Base-by-base conservation (phyloP, 2,329 filamentous ascomycete species). In the Aspergillus costaricaensis region DNA sequence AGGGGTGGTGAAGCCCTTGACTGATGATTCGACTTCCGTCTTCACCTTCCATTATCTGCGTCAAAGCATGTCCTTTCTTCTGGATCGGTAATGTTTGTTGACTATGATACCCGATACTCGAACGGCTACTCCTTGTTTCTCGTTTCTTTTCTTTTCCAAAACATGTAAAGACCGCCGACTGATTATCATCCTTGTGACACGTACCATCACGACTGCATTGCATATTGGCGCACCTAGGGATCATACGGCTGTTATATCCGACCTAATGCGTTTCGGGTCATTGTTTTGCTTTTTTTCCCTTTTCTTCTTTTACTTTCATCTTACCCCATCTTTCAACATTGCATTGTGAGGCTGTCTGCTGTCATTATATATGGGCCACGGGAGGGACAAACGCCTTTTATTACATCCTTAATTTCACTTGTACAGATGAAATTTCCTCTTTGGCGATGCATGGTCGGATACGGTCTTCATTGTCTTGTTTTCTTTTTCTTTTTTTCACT, bases 1-100 rank as follows among this genome's bases (percentile, higher is more conserved):
- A 91, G 75, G 92, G 91, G 71, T 96, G 92, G 92, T 96, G 86
- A 32, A 15, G 44, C 55, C 56, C 44, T 41, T 17, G 23, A 36
- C 32, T 14, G 32, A 36, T 36, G 12, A 1, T 14, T 36, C 32
- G 32, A 36, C 12, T 44, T 5, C 19, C 44, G 57, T 48, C 15
- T 49, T 55, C 58, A 21, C 39, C 32, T 58, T 62, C 60, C 60
- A 60, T 49, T 55, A 51, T 55, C 23, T 55, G 30, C 55, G 55
- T 62, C 60, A 55, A 44, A 55, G 43, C 59, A 56, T 61, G 32
- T 55, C 58, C n/a, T 56, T 50, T 55, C 48, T 32, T 49, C n/a
- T 19, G 60, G 47, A 56, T 61, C 53, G 57, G 39, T 57, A 56
- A 61, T 63, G 63, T 59, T 57, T 62, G 60, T 64, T 65, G 65